Evolutionary conservation across 306 rosid species (phyloP).

Genomic region (Oemleria cerasiformis): DNA sequence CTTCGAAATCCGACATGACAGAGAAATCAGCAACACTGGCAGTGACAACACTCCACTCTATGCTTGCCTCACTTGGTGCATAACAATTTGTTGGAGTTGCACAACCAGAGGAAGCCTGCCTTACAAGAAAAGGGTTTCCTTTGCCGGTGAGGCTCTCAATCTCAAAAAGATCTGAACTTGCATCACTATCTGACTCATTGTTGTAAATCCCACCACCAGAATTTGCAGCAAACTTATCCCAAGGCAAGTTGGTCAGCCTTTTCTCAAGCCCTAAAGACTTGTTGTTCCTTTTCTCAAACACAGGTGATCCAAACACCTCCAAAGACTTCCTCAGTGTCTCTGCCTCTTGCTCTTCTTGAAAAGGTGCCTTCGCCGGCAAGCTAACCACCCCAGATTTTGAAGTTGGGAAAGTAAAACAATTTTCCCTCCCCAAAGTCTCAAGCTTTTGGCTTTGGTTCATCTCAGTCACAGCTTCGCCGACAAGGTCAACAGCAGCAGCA

Average conservation of each 20-base stretch:
- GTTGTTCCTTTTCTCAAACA: conserved; percentile 42
- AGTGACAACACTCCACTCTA: conserved; percentile 91
- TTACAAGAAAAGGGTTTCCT: conserved; percentile 40
- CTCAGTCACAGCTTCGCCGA: conserved; percentile 24
- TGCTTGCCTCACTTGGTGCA: conserved; percentile 96
- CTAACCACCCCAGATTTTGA: conserved; percentile 24
- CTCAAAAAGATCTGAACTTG: conserved; percentile 94
- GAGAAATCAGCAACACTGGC: conserved; percentile 85
- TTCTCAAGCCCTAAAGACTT: conserved; percentile 61
- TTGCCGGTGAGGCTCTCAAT: conserved; percentile 65
- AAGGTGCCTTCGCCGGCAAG: conserved; percentile 33
- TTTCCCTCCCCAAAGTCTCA: conserved; percentile 32
- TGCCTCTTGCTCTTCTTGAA: conserved; percentile 34
- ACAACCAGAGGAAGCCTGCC: conserved; percentile 51
- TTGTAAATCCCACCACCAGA: conserved; percentile 25
- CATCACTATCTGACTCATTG: conserved; percentile 75
- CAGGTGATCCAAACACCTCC: conserved; percentile 76
- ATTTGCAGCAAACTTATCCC: conserved; percentile 32
- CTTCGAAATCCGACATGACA: conserved; percentile 65
- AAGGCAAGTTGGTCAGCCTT: conserved; percentile 40
- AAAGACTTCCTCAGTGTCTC: conserved; percentile 41
- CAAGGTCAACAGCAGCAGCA: conserved; percentile 8
- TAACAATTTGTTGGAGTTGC: conserved; percentile 66
- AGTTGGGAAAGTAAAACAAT: conserved; percentile 33
- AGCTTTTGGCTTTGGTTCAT: conserved; percentile 23